A percentile compares a stretch with the other conserved stretches of the same genome.
These are phyloP conservation scores for Penicillium pulvis DNA, from an alignment of 495 filamentous ascomycete species.

Conservation along the genomic window DNA sequence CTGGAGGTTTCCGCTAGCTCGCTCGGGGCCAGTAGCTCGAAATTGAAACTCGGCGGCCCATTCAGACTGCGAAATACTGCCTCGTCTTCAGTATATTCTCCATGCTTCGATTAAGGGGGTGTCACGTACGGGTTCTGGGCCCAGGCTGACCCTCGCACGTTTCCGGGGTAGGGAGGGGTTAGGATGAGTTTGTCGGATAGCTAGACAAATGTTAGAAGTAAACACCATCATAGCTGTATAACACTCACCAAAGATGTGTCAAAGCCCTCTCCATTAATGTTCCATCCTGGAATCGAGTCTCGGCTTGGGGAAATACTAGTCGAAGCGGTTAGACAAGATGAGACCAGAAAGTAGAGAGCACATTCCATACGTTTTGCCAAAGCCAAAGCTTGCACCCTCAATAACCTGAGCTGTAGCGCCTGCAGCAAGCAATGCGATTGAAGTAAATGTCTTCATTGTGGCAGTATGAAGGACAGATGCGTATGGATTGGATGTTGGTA, in stretches of 20 bases:
- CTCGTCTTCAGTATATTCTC: conserved; percentile 16
- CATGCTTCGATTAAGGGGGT: background rate
- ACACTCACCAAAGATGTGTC: conserved; percentile 61
- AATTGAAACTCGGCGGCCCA: conserved; percentile 88
- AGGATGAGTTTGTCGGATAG: conserved; percentile 91
- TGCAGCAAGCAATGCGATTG: conserved; percentile 52
- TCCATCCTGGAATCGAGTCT: conserved; percentile 63
- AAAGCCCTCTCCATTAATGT: conserved; percentile 69
- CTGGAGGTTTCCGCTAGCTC: conserved; percentile 86
- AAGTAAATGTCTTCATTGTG: conserved; percentile 44
- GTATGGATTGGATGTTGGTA: background rate
- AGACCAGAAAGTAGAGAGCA: background rate
- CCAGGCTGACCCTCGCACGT: conserved; percentile 83
- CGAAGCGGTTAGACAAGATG: conserved; percentile 26
- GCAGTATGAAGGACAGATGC: conserved; percentile 22
- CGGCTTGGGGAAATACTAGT: conserved; percentile 59
- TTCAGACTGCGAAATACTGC: conserved; percentile 53
- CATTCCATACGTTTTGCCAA: conserved; percentile 58
- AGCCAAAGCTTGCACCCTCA: conserved; percentile 76
- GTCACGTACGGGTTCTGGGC: conserved; percentile 61
- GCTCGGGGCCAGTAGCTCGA: conserved; percentile 81
- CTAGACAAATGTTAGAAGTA: conserved; percentile 26
- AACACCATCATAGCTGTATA: background rate
- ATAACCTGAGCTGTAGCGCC: conserved; percentile 62
- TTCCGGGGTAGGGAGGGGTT: conserved; percentile 86